Conservation (phyloP, 371 early-diverging fungal genomes). For the Mucor mucedo region DNA sequence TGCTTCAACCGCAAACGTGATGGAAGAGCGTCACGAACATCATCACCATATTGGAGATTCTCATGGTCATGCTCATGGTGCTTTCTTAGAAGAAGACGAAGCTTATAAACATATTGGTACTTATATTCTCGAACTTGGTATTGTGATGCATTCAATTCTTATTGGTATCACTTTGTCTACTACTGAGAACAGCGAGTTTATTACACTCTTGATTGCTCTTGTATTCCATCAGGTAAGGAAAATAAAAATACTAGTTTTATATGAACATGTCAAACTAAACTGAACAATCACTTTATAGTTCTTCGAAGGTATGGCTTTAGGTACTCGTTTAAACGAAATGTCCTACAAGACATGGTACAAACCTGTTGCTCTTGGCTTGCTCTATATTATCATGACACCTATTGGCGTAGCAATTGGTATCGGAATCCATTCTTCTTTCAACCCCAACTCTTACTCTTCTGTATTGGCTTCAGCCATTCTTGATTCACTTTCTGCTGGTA, state of each 20-base stretch:
- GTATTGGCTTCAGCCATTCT: conserved; percentile 76
- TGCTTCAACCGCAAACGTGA: not conserved
- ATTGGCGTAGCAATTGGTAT: conserved; percentile 82
- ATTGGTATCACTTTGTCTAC: conserved; percentile 85
- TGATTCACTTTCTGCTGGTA: conserved; percentile 80
- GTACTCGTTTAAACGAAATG: conserved; percentile 73
- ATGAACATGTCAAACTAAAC: not conserved
- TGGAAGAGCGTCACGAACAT: conserved; percentile 8
- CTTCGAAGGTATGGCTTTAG: conserved; percentile 89
- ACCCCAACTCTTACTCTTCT: conserved; percentile 44
- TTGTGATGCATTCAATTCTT: conserved; percentile 85
- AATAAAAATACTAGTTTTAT: too few species aligned
- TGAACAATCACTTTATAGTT: conserved; percentile 44
- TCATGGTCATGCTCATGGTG: conserved; percentile 41
- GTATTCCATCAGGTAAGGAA: conserved; percentile 81
- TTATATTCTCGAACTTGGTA: conserved; percentile 81
- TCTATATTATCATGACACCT: conserved; percentile 71
- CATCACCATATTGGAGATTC: conserved; percentile 11
- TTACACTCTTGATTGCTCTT: conserved; percentile 77
- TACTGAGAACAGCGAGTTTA: conserved; percentile 66
- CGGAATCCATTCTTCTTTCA: conserved; percentile 63
- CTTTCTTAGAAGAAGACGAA: conserved; percentile 42
- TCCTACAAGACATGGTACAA: conserved; percentile 50
- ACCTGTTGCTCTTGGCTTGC: conserved; percentile 45
- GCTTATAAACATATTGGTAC: conserved; percentile 48